Base-by-base conservation (phyloP, 305 asterid genomes). In the Rubia peregrina region DNA sequence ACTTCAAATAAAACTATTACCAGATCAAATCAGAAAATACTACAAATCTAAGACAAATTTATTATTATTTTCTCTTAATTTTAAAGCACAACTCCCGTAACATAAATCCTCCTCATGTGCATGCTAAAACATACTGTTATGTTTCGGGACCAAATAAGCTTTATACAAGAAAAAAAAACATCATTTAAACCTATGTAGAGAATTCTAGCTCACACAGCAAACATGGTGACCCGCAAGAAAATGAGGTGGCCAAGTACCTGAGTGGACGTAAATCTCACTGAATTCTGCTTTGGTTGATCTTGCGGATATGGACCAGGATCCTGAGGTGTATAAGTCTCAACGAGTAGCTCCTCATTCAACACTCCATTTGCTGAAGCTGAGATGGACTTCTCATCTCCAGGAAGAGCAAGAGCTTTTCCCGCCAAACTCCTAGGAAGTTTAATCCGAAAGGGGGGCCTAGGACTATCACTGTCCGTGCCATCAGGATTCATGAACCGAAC, bases 241-340 rank as follows among this genome's bases (percentile, higher is more conserved):
- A n/a, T 44, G 48, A 53, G 57, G 9, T 3, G 56, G 72, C 57
- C 74, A 81, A 70, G 80, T 68, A 94, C 98, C 98, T 94, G 98
- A 4, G 95, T 89, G 22, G 96, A 76, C 67, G 98, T 94, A 83
- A 94, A 94, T 85, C 90, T 84, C 68, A 94, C 98, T 64, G 91
- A 86, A 75, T 94, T 94, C 84, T 85, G 88, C 80, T 91, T 94
- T 42, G 98, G 98, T 77, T 94, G 96, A 83, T 94, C 97, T 75
- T 89, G 97, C 67, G 97, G 98, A 80, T 91, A 94, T 66, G 98
- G 98, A 82, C 97, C 98, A 74, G 96, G 97, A 79, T 94, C 93
- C 66, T 95, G 90, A 80, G 97, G 91, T 70, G 87, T 68, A 79
- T 89, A 94, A 63, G 93, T 82, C 86, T 91, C 96, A 70, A 94